phyloP scores from a whole-genome alignment of 768 basidiomycete genomes.

The Cyclocybe cylindracea region DNA sequence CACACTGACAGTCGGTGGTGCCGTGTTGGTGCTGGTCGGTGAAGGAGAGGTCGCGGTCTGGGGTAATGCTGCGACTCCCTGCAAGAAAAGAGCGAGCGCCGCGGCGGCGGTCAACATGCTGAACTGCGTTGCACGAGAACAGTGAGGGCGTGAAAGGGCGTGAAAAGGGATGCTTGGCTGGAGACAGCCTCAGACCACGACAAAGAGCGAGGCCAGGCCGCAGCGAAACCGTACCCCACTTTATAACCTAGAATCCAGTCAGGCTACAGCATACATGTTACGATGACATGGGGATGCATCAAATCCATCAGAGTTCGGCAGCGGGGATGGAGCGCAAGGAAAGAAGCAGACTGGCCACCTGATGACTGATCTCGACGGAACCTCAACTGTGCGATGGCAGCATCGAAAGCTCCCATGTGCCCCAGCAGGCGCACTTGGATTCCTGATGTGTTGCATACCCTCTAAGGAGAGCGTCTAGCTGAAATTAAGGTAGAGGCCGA shows the following conservation, averaged over 20 bases:
- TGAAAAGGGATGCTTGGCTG: background rate
- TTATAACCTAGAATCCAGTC: conserved; percentile 10
- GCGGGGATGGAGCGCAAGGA: conserved; percentile 21
- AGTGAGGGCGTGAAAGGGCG: background rate
- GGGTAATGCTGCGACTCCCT: conserved; percentile 10
- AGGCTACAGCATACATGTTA: conserved; percentile 2
- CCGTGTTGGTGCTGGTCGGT: conserved; percentile 12
- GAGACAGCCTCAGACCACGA: conserved; percentile 1
- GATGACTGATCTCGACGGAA: conserved; percentile 10
- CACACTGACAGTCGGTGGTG: conserved; percentile 38
- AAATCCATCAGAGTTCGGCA: conserved; percentile 16
- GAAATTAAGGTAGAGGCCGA: background rate
- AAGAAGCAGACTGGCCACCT: conserved; percentile 11
- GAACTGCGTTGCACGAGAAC: too few relatives aligned
- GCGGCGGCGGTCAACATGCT: conserved; percentile 25
- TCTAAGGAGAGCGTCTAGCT: background rate
- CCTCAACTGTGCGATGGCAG: background rate
- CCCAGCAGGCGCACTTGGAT: background rate
- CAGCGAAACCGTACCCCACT: conserved; percentile 7
- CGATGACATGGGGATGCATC: conserved; percentile 14
- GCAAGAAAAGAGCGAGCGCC: conserved; percentile 11
- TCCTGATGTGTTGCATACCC: too few relatives aligned
- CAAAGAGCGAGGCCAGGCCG: conserved; percentile 1
- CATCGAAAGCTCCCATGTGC: background rate
- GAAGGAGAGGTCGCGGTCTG: conserved; percentile 15